These are phyloP conservation scores for Gaeumannomyces sp. DNA, from an alignment of 2,329 filamentous ascomycete species.

Conservation along the genomic window DNA sequence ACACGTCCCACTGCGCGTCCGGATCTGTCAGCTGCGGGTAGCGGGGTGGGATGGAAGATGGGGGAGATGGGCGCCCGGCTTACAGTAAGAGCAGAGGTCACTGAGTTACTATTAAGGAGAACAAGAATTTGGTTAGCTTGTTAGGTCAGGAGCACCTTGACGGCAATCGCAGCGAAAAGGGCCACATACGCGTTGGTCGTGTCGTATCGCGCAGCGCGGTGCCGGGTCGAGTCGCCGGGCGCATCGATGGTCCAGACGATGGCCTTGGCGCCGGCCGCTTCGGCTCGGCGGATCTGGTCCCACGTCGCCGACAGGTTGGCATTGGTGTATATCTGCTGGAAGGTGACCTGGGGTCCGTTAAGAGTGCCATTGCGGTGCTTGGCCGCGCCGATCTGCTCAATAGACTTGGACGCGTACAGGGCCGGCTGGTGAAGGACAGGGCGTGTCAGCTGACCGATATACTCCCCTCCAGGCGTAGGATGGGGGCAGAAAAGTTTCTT, in stretches of 20 bases:
- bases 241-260: constrained; percentile 33
- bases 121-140: background rate
- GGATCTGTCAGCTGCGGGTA: constrained; percentile 2
- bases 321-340: constrained; percentile 29
- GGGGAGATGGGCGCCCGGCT: background rate
- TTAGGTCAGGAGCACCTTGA: background rate
- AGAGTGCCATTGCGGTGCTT: constrained; percentile 18
- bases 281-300: constrained; percentile 26
- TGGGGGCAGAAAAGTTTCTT: background rate
- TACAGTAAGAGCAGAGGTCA: constrained; percentile 11
- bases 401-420: constrained; percentile 27
- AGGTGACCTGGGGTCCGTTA: constrained; percentile 24
- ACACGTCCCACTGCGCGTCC: constrained; percentile 19
- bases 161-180: background rate
- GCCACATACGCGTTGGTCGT: constrained; percentile 11
- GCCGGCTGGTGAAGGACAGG: constrained; percentile 13
- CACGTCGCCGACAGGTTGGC: constrained; percentile 27
- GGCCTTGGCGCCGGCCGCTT: constrained; percentile 28
- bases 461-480: background rate
- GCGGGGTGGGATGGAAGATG: background rate
- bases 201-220: constrained; percentile 19
- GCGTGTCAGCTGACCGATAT: background rate
- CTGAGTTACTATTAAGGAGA: constrained; percentile 12
- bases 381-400: constrained; percentile 27
- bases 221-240: constrained; percentile 16